Conservation (phyloP, 768 basidiomycete genomes). For the Russula vinacea region DNA sequence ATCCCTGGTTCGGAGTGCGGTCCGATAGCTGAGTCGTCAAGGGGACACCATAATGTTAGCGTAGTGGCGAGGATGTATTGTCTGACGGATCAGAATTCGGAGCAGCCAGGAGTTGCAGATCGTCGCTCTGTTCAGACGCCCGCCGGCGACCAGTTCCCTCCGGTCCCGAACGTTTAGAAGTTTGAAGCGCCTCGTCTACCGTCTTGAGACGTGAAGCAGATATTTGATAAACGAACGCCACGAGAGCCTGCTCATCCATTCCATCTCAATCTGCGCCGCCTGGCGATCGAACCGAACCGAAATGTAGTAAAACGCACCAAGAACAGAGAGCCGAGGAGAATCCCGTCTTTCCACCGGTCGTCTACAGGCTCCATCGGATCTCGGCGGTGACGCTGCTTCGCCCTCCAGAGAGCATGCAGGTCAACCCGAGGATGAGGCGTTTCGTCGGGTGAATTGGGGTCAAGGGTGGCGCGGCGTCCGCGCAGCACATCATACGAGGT, state of each 20-base stretch:
- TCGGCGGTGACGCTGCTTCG: conserved; percentile 36
- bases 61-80: background rate
- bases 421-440: conserved; percentile 26
- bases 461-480: conserved; percentile 41
- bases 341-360: conserved; percentile 64
- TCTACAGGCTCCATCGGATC: conserved; percentile 52
- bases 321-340: conserved; percentile 55
- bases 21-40: background rate
- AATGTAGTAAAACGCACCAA: conserved; percentile 39
- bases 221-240: conserved; percentile 21
- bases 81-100: conserved; percentile 6
- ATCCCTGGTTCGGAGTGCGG: too few species aligned
- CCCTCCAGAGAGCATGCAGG: conserved; percentile 43
- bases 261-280: background rate
- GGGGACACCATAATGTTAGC: background rate
- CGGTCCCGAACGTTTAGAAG: background rate
- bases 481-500: conserved; percentile 64
- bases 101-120: conserved; percentile 13
- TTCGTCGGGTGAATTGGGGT: conserved; percentile 31
- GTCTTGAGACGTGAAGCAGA: background rate
- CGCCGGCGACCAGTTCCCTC: background rate
- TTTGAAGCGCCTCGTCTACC: background rate
- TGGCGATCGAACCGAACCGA: conserved; percentile 2
- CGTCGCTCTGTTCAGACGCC: conserved; percentile 7
- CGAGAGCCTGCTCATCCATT: conserved; percentile 12